phyloP scores from a whole-genome alignment of 23 red algal species.

The Chondrus crispus region DNA sequence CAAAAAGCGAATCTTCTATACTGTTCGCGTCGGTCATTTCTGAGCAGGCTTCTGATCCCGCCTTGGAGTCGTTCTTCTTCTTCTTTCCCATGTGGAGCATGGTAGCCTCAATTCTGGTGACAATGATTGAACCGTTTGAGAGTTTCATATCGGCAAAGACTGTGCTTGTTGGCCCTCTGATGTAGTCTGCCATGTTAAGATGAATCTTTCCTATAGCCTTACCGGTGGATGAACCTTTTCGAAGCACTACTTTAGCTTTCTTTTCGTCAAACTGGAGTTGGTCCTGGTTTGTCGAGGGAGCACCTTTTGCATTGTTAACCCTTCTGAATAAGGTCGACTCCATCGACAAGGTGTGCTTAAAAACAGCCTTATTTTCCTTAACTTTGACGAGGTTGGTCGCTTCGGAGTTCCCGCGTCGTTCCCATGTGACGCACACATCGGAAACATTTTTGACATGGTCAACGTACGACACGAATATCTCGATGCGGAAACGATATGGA shows the following conservation, averaged over 20 bases:
- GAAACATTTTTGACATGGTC: constrained; percentile 33
- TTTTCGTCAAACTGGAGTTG: constrained; percentile 75
- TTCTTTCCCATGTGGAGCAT: constrained; percentile 64
- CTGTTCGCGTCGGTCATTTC: constrained; percentile 63
- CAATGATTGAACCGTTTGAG: constrained; percentile 56
- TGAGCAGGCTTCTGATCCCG: constrained; percentile 47
- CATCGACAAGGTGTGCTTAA: constrained; percentile 49
- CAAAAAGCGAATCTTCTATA: constrained; percentile 64
- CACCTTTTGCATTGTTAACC: background rate
- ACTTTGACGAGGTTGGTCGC: constrained; percentile 24
- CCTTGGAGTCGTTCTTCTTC: constrained; percentile 17
- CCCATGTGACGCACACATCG: constrained; percentile 55
- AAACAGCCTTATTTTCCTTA: constrained; percentile 45
- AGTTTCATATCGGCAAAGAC: constrained; percentile 74
- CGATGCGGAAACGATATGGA: constrained; percentile 56
- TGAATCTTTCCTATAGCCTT: constrained; percentile 68
- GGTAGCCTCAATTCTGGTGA: constrained; percentile 76
- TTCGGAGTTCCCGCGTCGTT: constrained; percentile 45
- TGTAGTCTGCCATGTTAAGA: constrained; percentile 62
- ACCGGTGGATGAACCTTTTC: constrained; percentile 40
- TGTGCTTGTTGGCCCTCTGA: constrained; percentile 61
- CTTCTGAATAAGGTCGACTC: constrained; percentile 61
- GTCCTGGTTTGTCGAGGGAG: background rate
- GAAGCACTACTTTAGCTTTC: constrained; percentile 55
- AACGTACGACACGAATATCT: constrained; percentile 55